Conservation (phyloP, 768 basidiomycete genomes). For the Porphyrellus cyaneotinctus region DNA sequence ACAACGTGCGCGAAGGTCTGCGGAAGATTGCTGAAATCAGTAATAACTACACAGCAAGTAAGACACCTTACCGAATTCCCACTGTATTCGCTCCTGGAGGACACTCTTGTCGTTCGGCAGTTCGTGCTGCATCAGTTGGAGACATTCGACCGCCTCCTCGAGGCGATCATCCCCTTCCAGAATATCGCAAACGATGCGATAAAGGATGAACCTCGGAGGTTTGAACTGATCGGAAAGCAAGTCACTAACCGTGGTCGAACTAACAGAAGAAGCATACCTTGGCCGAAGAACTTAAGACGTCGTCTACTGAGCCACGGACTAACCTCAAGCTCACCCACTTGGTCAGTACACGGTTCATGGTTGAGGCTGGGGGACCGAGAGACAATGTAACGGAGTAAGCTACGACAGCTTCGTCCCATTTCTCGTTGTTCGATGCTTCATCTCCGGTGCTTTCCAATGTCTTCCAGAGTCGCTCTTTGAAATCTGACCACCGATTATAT, state of each 20-base stretch:
- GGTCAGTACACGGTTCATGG: neutral
- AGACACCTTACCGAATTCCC: neutral
- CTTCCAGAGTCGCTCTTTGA: neutral
- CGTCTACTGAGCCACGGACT: neutral
- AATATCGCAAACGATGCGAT: neutral
- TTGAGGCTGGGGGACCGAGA: neutral
- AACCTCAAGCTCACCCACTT: neutral
- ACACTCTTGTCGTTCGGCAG: neutral
- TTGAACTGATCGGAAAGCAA: neutral
- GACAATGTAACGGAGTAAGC: neutral
- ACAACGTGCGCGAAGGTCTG: neutral
- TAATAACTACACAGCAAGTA: too few species aligned
- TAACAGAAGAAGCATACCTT: neutral
- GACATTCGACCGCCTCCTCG: neutral
- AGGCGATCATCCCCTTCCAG: neutral
- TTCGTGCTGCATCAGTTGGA: neutral
- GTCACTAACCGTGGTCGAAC: too few species aligned
- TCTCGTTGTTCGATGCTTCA: neutral
- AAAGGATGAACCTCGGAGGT: neutral
- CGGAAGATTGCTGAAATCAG: neutral
- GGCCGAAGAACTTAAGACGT: neutral
- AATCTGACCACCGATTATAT: neutral
- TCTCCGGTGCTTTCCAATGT: neutral
- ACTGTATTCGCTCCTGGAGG: neutral
- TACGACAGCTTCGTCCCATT: neutral